Evolutionary conservation across 768 basidiomycete species (phyloP).

Genomic region (Psilocybe subaeruginosa): DNA sequence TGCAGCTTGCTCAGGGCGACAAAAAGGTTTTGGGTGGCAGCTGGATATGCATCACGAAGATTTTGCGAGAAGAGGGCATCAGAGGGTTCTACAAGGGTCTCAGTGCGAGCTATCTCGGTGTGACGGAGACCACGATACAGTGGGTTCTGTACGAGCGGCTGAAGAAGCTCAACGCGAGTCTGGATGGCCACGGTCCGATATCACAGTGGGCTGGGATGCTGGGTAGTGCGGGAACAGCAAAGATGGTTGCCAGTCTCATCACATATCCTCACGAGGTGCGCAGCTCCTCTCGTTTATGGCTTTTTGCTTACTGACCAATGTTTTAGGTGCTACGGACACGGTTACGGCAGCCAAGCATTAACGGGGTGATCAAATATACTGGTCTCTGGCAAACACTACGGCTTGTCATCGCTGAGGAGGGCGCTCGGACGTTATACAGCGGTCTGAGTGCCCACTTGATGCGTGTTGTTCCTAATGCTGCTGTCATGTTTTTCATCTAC

Average conservation of each 20-base stretch:
- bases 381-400: conserved; percentile 85
- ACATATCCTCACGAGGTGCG: conserved; percentile 98
- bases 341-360: conserved; percentile 82
- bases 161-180: conserved; percentile 64
- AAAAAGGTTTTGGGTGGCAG: conserved; percentile 52
- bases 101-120: conserved; percentile 93
- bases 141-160: conserved; percentile 96
- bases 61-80: conserved; percentile 80
- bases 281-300: conserved; percentile 7
- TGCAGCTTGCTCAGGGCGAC: conserved; percentile 63
- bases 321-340: conserved; percentile 87
- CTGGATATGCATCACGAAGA: conserved; percentile 66
- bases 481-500: conserved; percentile 96
- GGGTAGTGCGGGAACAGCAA: conserved; percentile 90
- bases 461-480: conserved; percentile 96
- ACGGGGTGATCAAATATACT: conserved; percentile 82
- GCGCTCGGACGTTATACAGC: conserved; percentile 82
- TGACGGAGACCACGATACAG: conserved; percentile 95
- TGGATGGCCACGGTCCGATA: conserved; percentile 58
- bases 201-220: conserved; percentile 82
- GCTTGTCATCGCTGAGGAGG: conserved; percentile 89
- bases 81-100: conserved; percentile 94
- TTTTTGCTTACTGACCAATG: conserved; percentile 3
- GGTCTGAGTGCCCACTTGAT: conserved; percentile 95
- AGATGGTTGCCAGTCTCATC: conserved; percentile 90